Base-by-base conservation (phyloP, 768 basidiomycete genomes). In the Leccinum barrowsii region DNA sequence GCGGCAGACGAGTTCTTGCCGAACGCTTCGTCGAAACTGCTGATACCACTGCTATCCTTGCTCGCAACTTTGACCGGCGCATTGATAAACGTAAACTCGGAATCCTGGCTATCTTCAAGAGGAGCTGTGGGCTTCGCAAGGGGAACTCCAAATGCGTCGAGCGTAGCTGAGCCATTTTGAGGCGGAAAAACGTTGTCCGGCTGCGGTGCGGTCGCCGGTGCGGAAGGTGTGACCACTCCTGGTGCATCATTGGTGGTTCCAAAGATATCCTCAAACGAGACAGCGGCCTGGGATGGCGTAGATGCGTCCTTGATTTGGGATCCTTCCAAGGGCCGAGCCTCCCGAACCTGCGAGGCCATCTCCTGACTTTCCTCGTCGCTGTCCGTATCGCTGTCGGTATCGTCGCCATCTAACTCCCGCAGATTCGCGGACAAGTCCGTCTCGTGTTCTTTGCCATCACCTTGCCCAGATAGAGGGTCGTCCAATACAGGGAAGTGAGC, bases 1-100 rank as follows among this genome's bases (percentile, higher is more conserved):
- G 72, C 66, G 37, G 71, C 75, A 32, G 70, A 68, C 0, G 83
- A 72, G 21, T 83, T 73, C 60, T 81, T 84, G 17, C 84, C 82
- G 67, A 92, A 78, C 1, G 87, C 85, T 67, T 90, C 89, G 65
- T 92, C 90, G 63, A 92, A 90, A 52, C 83, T 89, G 61, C 78
- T 84, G 1, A 86, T 61, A 19, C 67, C 74, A 19, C 58, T 72
- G 22, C 59, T 63, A 26, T 46, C 59, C 49, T 56, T 59, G 52
- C 59, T 64, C 10, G 55, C 35, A 50, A 49, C 57, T 17, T 61
- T 61, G 35, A 21, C 58, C 3, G 67, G 61, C 15, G 57, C 32
- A 24, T 55, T 59, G 59, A 69, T 47, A 47, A 71, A 53, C 1
- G 60, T 59, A 50, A 69, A 71, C 7, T 53, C 59, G 0, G 66